phyloP scores from a whole-genome alignment of 768 basidiomycete species.

The Pisolithus albus region DNA sequence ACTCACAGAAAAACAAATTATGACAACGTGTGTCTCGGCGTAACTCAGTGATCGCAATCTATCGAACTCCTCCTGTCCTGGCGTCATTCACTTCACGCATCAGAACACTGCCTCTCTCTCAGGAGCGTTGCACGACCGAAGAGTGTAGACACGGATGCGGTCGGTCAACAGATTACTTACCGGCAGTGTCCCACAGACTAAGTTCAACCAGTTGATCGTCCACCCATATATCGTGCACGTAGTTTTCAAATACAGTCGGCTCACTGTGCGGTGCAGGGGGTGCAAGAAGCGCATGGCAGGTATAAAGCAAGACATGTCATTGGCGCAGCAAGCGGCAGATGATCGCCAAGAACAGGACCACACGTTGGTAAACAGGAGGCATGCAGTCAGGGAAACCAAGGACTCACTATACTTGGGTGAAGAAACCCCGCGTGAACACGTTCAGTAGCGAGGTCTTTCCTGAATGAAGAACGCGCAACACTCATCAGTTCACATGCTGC shows the following conservation, averaged over 20 bases:
- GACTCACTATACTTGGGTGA: constrained; percentile 87
- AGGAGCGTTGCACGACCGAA: neutral
- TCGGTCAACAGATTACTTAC: constrained; percentile 32
- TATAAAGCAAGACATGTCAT: neutral
- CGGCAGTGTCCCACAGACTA: constrained; percentile 96
- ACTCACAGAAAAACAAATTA: constrained; percentile 91
- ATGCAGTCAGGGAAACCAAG: too few species aligned
- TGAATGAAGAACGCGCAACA: constrained; percentile 24
- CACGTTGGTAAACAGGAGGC: neutral
- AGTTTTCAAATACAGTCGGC: constrained; percentile 96
- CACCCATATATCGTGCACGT: constrained; percentile 82
- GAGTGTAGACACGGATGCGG: neutral
- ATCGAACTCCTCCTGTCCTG: constrained; percentile 96
- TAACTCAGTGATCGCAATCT: constrained; percentile 90
- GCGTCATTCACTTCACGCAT: constrained; percentile 24
- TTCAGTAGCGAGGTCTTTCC: constrained; percentile 83
- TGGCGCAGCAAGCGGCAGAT: neutral
- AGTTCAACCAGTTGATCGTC: constrained; percentile 87
- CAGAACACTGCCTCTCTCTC: constrained; percentile 15
- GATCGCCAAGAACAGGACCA: neutral
- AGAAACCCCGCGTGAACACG: constrained; percentile 86
- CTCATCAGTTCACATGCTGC: neutral
- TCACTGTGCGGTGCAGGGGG: constrained; percentile 41
- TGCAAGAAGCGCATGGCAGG: neutral
- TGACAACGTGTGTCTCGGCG: constrained; percentile 92